phyloP scores from a whole-genome alignment of 371 early-diverging fungal species.

The Vairimorpha necatrix region DNA sequence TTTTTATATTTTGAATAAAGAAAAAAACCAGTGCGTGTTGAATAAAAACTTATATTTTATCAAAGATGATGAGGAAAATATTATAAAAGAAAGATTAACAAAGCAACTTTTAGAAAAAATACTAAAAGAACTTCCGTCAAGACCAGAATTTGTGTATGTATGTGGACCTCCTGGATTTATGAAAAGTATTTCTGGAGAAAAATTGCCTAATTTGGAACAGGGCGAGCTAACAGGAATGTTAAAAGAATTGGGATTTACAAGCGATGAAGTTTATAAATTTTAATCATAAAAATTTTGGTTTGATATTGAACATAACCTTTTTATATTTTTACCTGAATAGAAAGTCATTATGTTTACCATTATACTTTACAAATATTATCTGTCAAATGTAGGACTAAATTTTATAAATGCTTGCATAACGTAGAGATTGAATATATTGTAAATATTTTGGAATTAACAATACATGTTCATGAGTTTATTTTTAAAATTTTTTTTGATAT shows the following conservation, averaged over 20 bases:
- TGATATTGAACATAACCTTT: no score
- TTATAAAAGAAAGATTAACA: not conserved
- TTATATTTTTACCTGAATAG: no score
- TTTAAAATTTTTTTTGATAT: no score
- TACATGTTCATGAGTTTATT: no score
- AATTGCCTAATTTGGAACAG: constrained; percentile 73
- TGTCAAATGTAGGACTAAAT: no score
- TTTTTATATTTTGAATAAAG: constrained; percentile 70
- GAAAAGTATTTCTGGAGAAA: constrained; percentile 72
- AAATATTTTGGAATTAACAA: no score
- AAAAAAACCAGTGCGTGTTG: not conserved
- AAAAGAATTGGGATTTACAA: constrained; percentile 73
- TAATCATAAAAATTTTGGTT: constrained; percentile 13
- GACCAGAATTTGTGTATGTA: constrained; percentile 70
- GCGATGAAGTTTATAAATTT: constrained; percentile 77
- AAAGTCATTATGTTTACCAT: no score
- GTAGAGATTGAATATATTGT: no score
- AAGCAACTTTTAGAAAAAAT: not conserved
- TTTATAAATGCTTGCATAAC: no score
- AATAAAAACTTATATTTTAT: not conserved
- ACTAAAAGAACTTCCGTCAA: constrained; percentile 13
- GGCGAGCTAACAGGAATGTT: constrained; percentile 73
- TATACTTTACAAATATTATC: no score
- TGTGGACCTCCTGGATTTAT: constrained; percentile 75
- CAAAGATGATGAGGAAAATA: not conserved